Conservation (phyloP, 2,329 filamentous ascomycete species). For the Fusarium euwallaceae region DNA sequence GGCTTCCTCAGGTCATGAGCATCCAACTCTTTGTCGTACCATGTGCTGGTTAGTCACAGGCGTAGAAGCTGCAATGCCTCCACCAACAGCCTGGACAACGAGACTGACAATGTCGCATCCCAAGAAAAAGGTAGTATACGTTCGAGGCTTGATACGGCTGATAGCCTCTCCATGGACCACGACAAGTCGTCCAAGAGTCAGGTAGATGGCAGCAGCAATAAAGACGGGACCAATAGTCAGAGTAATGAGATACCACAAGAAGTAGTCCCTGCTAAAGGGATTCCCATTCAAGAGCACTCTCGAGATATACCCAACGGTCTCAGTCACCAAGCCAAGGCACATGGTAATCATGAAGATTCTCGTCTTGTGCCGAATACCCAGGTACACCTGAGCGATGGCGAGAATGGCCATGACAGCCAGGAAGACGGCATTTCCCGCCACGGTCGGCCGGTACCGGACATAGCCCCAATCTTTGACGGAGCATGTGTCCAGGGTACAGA, state of each 20-base stretch:
- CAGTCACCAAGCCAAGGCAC: conserved; percentile 38
- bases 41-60: conserved; percentile 24
- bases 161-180: conserved; percentile 32
- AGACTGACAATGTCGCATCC: conserved; percentile 35
- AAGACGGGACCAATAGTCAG: conserved; percentile 46
- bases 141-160: conserved; percentile 27
- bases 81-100: conserved; percentile 33
- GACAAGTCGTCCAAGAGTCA: conserved; percentile 43
- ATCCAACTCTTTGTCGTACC: conserved; percentile 5
- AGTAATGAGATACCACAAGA: conserved; percentile 34
- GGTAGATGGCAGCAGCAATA: conserved; percentile 43
- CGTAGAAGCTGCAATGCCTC: conserved; percentile 35
- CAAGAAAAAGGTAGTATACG: conserved; percentile 32
- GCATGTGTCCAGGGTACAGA: conserved; percentile 37
- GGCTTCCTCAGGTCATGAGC: neutral
- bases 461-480: conserved; percentile 32
- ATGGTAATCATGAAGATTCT: conserved; percentile 39
- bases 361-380: conserved; percentile 39
- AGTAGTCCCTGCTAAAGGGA: conserved; percentile 32
- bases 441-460: conserved; percentile 30
- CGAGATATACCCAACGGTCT: conserved; percentile 39
- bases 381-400: conserved; percentile 28
- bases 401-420: conserved; percentile 29
- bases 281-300: conserved; percentile 36
- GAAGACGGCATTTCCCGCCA: conserved; percentile 33